phyloP scores from a whole-genome alignment of 2,329 filamentous ascomycete genomes.

The Colletotrichum higginsianum region DNA sequence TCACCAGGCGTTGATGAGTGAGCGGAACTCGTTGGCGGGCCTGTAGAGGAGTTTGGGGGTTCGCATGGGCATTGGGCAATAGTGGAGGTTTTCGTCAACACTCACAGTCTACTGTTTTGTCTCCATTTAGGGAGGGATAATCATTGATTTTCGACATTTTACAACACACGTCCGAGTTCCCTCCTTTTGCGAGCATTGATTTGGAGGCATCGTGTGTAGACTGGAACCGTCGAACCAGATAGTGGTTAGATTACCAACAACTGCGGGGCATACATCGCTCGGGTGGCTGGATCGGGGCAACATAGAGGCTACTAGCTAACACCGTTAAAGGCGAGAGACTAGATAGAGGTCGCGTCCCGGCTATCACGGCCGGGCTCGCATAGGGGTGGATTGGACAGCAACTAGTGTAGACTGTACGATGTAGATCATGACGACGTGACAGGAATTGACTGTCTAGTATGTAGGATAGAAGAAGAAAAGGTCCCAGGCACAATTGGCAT shows the following conservation, averaged over 20 bases:
- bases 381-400: neutral
- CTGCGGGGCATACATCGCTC: too few relatives aligned
- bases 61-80: slow-evolving; percentile 1
- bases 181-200: neutral
- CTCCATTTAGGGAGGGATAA: slow-evolving; percentile 9
- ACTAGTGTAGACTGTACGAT: neutral
- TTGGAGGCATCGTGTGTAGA: neutral
- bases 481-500: neutral
- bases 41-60: slow-evolving; percentile 16
- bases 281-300: neutral
- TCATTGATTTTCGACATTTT: neutral
- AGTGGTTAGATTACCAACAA: neutral
- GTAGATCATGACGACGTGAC: slow-evolving; percentile 27
- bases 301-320: neutral
- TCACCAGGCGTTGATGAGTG: slow-evolving; percentile 49
- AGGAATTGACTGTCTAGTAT: neutral
- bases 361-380: slow-evolving; percentile 4
- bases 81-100: slow-evolving; percentile 1
- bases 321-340: neutral
- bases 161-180: neutral
- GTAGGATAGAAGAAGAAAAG: neutral
- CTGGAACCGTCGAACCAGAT: too few relatives aligned
- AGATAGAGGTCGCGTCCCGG: slow-evolving; percentile 13
- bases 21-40: slow-evolving; percentile 34
- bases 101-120: slow-evolving; percentile 29